These are phyloP conservation scores for Pharus latifolius DNA, from an alignment of 176 grass and related monocot species.

Conservation along the genomic window DNA sequence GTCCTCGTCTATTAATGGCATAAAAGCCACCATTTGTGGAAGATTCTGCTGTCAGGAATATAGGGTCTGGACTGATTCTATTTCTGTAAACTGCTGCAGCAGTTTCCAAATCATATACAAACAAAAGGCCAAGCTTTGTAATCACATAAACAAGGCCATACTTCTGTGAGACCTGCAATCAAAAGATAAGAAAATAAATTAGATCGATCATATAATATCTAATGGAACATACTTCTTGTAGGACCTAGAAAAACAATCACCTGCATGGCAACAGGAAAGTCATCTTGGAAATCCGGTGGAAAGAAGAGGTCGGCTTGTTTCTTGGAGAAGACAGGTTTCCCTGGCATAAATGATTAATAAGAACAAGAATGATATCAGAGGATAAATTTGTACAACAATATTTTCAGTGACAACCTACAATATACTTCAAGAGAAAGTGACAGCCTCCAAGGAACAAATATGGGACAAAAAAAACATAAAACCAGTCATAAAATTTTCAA, in stretches of 20 bases:
- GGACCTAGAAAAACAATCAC: conserved; percentile 21
- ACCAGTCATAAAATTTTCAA: background rate
- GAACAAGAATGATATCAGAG: background rate
- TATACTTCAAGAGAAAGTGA: background rate
- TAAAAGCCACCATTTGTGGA: conserved; percentile 85
- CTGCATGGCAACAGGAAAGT: conserved; percentile 99
- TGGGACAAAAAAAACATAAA: background rate
- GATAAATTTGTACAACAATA: background rate
- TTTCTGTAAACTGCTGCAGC: conserved; percentile 95
- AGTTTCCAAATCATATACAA: conserved; percentile 98
- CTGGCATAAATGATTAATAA: conserved; percentile 22
- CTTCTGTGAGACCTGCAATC: conserved; percentile 79
- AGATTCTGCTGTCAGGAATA: conserved; percentile 91
- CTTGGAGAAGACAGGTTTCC: conserved; percentile 88
- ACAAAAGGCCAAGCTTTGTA: conserved; percentile 90
- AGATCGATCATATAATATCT: background rate
- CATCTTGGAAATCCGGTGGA: conserved; percentile 92
- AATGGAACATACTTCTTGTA: background rate
- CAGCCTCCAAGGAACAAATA: background rate
- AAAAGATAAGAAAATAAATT: conserved; percentile 21
- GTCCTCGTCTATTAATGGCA: conserved; percentile 91
- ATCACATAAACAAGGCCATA: conserved; percentile 94
- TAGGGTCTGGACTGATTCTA: conserved; percentile 94
- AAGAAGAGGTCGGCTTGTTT: conserved; percentile 97
- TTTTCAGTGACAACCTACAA: background rate